Evolutionary conservation across 371 early-diverging fungal genomes (phyloP).

Genomic region (Rhizopus delemar): DNA sequence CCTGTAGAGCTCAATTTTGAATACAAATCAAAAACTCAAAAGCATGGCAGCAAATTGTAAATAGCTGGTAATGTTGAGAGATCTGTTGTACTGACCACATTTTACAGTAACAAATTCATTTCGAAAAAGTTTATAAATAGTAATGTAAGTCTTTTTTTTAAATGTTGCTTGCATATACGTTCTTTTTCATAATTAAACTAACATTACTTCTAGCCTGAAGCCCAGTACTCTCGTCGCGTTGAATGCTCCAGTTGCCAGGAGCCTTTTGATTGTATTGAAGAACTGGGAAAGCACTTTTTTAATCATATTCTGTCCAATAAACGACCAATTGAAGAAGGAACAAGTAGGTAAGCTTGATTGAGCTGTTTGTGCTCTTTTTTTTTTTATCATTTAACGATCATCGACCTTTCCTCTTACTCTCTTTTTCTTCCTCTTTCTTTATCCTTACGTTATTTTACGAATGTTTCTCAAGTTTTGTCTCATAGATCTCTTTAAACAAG

Average conservation of each 20-base stretch:
- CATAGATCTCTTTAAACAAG: conserved; percentile 17
- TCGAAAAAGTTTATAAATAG: conserved; percentile 10
- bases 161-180: conserved; percentile 3
- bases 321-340: conserved; percentile 11
- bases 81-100: conserved; percentile 10
- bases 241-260: conserved; percentile 6
- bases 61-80: conserved; percentile 7
- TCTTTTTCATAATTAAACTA: conserved; percentile 11
- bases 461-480: conserved; percentile 14
- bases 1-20: conserved; percentile 9
- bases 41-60: conserved; percentile 6
- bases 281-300: conserved; percentile 11
- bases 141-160: conserved; percentile 2
- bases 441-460: conserved; percentile 11
- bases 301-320: conserved; percentile 9
- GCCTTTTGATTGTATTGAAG: conserved; percentile 10
- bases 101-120: conserved; percentile 9
- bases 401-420: conserved; percentile 8
- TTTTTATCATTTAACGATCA: conserved; percentile 17
- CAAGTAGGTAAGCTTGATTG: conserved; percentile 17
- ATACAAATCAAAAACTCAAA: conserved; percentile 11
- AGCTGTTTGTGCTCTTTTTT: conserved; percentile 14
- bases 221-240: conserved; percentile 8
- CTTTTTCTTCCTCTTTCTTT: conserved; percentile 4
- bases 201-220: conserved; percentile 13